Base-by-base conservation (phyloP, 202 grass and related monocot genomes). In the Panicum hallii region DNA sequence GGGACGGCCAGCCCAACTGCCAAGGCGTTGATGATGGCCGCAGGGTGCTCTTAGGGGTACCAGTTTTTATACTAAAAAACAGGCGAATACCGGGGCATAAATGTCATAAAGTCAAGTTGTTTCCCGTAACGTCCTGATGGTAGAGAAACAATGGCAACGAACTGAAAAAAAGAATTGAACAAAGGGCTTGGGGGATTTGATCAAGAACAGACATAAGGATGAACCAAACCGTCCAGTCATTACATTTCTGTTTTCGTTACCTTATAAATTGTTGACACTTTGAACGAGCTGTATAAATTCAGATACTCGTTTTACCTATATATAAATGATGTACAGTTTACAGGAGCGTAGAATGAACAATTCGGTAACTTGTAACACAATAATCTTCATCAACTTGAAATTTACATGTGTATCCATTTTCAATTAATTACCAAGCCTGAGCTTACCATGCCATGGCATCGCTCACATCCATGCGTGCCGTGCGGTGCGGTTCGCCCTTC, bases 321-420 rank as follows among this genome's bases (percentile, higher is more conserved):
- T 57, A 54, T 57, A 40, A 52, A 50, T 23, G 78, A 52, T 77
- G 72, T 63, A 82, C 79, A 82, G 2, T 16, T 68, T 77, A n/a
- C 53, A 34, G 79, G 7, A 53, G 20, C 28, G 9, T 77, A 47
- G 34, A 69, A 41, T 43, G 9, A 13, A 61, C 26, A 58, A 74
- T 48, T 23, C n/a, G 20, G 9, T 49, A 47, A 19, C 26, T 26
- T 46, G 55, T 36, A 76, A 34, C 12, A 52, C 46, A 62, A 42
- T 10, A 17, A 23, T 41, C 28, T 17, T 67, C 44, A 62, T 49
- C 19, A 45, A 62, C 15, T 23, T 43, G 4, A n/a, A 30, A 23
- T 75, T 67, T 60, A 28, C 78, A 58, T 67, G 40, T 49, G 3
- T 57, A 46, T 46, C 56, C 30, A 75, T 75, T 57, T 87, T 22